Percentiles rank a stretch among this genome's conserved stretches.
phyloP scores from a whole-genome alignment of 2,329 filamentous ascomycete genomes.

The Tolypocladium sp. region DNA sequence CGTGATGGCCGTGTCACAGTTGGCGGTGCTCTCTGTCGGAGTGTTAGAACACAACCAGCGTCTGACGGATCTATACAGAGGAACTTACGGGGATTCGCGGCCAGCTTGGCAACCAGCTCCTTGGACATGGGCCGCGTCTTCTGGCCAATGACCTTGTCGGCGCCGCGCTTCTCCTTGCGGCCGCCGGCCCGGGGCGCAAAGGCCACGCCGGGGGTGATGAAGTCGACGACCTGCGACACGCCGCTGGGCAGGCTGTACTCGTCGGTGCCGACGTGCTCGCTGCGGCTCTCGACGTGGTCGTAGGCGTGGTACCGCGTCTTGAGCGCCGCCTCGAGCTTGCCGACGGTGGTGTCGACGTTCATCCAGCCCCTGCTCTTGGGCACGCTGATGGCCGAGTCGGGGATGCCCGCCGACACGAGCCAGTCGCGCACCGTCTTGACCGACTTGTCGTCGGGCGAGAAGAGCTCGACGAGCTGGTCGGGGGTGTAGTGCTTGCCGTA shows the following conservation, averaged over 20 bases:
- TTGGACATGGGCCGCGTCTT: background rate
- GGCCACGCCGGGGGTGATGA: conserved; percentile 28
- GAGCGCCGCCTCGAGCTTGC: background rate
- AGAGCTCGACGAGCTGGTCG: background rate
- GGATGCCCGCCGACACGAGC: background rate
- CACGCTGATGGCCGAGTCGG: background rate
- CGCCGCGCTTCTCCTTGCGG: background rate
- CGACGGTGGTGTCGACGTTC: background rate
- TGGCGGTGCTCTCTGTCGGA: conserved; percentile 1
- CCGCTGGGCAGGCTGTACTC: conserved; percentile 29
- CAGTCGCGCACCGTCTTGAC: background rate
- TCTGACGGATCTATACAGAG: too few species aligned
- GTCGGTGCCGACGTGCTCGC: conserved; percentile 29
- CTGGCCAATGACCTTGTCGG: background rate
- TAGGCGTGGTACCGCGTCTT: background rate
- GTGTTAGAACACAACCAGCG: background rate
- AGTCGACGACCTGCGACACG: conserved; percentile 27
- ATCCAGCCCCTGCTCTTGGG: background rate
- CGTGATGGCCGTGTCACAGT: conserved; percentile 46
- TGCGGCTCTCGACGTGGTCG: background rate
- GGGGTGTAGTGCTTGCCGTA: background rate
- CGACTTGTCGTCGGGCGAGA: background rate
- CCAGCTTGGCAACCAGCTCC: background rate
- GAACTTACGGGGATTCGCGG: background rate
- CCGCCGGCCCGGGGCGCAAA: background rate